Evolutionary conservation across 176 grass and related monocot species (phyloP).

Genomic region (Panicum miliaceum): DNA sequence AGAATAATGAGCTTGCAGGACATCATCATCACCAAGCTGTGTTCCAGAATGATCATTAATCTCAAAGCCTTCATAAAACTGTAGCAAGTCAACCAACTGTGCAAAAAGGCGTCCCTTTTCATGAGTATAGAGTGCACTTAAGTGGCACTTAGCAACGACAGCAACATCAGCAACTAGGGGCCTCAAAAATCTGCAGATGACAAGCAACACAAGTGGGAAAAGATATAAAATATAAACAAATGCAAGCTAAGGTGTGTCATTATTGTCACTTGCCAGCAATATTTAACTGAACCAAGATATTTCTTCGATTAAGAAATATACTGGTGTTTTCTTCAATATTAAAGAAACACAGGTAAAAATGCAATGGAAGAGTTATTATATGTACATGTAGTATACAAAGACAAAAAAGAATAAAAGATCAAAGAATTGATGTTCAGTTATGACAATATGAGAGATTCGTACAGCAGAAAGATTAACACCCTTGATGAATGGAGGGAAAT

Average conservation of each 20-base stretch:
- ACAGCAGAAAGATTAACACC: constrained; percentile 19
- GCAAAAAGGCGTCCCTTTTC: constrained; percentile 95
- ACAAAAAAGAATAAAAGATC: constrained; percentile 18
- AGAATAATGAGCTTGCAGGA: constrained; percentile 83
- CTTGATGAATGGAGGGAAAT: constrained; percentile 8
- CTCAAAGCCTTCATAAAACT: constrained; percentile 98
- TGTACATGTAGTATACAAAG: constrained; percentile 3
- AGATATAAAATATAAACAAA: constrained; percentile 30
- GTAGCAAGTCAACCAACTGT: constrained; percentile 91
- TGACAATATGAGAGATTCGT: background rate
- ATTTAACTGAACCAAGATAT: constrained; percentile 38
- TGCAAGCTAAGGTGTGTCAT: constrained; percentile 5
- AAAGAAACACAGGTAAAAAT: constrained; percentile 25
- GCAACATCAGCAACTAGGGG: constrained; percentile 73
- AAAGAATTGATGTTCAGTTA: background rate
- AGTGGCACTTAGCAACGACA: constrained; percentile 86
- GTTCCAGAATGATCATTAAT: constrained; percentile 94
- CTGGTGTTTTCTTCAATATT: constrained; percentile 5
- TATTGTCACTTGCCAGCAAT: background rate
- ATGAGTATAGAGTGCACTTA: constrained; percentile 73
- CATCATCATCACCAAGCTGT: constrained; percentile 90
- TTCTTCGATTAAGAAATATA: constrained; percentile 27
- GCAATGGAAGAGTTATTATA: constrained; percentile 25
- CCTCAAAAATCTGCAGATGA: constrained; percentile 68
- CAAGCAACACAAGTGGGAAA: constrained; percentile 36